These are phyloP conservation scores for Claviceps arundinis DNA, from an alignment of 2,329 filamentous ascomycete species.

Conservation along the genomic window DNA sequence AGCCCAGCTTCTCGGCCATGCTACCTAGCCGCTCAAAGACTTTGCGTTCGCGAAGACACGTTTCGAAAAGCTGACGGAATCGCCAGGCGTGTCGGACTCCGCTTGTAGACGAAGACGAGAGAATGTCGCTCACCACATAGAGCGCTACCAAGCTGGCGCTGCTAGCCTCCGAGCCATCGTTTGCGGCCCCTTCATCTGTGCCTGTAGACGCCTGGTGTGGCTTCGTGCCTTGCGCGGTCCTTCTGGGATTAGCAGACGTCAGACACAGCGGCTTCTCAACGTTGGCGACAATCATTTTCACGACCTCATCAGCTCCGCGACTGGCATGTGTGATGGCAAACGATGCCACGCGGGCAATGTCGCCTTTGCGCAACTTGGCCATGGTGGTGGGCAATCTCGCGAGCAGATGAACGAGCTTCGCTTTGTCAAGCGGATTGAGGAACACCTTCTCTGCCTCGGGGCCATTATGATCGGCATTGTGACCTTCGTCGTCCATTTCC, in stretches of 20 bases:
- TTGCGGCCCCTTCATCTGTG: constrained; percentile 25
- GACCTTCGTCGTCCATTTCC: constrained; percentile 47
- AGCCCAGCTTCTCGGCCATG: constrained; percentile 57
- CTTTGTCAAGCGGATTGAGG: constrained; percentile 70
- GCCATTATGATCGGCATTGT: constrained; percentile 31
- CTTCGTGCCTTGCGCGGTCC: constrained; percentile 27
- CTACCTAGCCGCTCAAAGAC: constrained; percentile 65
- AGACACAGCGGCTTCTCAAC: constrained; percentile 63
- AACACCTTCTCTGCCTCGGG: constrained; percentile 45
- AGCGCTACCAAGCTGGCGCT: constrained; percentile 66
- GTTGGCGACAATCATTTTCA: constrained; percentile 77
- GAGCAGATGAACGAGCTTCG: constrained; percentile 74
- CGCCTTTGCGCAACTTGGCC: constrained; percentile 63
- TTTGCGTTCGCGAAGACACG: constrained; percentile 50
- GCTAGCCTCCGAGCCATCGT: constrained; percentile 47
- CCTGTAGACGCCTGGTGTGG: constrained; percentile 12
- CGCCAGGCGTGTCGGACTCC: constrained; percentile 77
- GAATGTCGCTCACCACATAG: constrained; percentile 65
- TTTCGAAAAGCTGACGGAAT: constrained; percentile 69
- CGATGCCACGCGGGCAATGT: constrained; percentile 72
- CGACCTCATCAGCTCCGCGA: constrained; percentile 76
- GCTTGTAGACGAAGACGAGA: constrained; percentile 63
- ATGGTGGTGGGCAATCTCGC: constrained; percentile 66
- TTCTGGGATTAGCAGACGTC: constrained; percentile 54
- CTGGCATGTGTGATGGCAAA: constrained; percentile 85